phyloP scores from a whole-genome alignment of 1,139 yeast species.

The Candida albicans region DNA sequence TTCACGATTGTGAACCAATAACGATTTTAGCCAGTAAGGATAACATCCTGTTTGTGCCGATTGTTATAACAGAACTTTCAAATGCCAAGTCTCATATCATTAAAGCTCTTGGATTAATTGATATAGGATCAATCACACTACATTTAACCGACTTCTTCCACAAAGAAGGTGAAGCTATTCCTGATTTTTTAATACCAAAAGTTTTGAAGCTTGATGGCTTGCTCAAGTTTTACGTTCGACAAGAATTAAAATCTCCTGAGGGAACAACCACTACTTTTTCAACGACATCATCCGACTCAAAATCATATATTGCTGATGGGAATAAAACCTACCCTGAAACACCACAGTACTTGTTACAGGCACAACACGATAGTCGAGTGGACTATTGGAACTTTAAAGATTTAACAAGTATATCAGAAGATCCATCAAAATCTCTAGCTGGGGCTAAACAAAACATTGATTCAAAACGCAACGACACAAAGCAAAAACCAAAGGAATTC shows the following conservation, averaged over 20 bases:
- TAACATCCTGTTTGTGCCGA: conserved; percentile 51
- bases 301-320: conserved; percentile 46
- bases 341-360: conserved; percentile 57
- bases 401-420: conserved; percentile 20
- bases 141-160: conserved; percentile 75
- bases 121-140: conserved; percentile 44
- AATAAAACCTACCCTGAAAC: conserved; percentile 51
- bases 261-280: conserved; percentile 31
- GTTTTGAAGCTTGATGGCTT: conserved; percentile 34
- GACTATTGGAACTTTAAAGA: conserved; percentile 72
- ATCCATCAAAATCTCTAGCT: conserved; percentile 1
- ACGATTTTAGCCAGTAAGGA: conserved; percentile 59
- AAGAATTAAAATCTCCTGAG: conserved; percentile 37
- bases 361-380: conserved; percentile 30
- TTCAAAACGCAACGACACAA: conserved; percentile 2
- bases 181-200: conserved; percentile 44
- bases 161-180: conserved; percentile 60
- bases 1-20: conserved; percentile 8
- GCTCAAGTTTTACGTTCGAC: conserved; percentile 45
- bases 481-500: conserved; percentile 14
- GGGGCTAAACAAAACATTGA: background rate
- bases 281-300: conserved; percentile 49
- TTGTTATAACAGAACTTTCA: conserved; percentile 28
- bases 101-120: conserved; percentile 40
- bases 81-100: conserved; percentile 41